phyloP scores from a whole-genome alignment of 805 yeast species.

The Candida tammaniensis region DNA sequence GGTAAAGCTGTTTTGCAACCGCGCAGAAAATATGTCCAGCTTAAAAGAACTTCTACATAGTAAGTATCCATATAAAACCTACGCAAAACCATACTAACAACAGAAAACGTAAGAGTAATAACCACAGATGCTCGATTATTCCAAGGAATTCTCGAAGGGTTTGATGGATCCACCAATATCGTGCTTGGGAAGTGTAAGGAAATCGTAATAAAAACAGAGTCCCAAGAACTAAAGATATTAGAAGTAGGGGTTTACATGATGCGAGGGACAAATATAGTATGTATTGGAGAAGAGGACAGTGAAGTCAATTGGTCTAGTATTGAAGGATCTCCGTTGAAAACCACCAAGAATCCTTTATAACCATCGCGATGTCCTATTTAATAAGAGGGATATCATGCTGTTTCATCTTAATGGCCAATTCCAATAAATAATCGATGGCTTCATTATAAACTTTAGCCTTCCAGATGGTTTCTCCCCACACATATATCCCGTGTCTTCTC shows the following conservation, averaged over 20 bases:
- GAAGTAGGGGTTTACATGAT: conserved; percentile 49
- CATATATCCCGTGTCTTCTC: conserved; percentile 90
- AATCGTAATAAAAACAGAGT: conserved; percentile 40
- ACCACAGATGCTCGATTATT: conserved; percentile 44
- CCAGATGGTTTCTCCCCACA: conserved; percentile 94
- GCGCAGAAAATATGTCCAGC: conserved; percentile 36
- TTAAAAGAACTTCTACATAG: conserved; percentile 30
- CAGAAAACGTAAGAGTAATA: conserved; percentile 35
- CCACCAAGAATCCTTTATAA: conserved; percentile 39
- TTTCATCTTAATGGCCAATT: conserved; percentile 80
- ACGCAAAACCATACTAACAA: conserved; percentile 14
- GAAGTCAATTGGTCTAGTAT: conserved; percentile 41
- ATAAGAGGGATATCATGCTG: conserved; percentile 50
- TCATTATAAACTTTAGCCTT: conserved; percentile 92
- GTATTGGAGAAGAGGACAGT: conserved; percentile 47
- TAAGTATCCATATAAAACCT: conserved; percentile 23
- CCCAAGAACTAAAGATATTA: conserved; percentile 37
- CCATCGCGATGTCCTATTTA: neutral
- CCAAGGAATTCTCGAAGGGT: conserved; percentile 50
- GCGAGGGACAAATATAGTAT: conserved; percentile 58
- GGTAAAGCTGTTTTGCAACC: too few species aligned
- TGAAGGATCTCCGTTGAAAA: conserved; percentile 31
- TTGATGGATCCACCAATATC: conserved; percentile 62
- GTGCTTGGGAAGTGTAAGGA: conserved; percentile 52
- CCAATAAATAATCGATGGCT: conserved; percentile 86